These are phyloP conservation scores for Scutellaria galericulata DNA, from an alignment of 257 asterid genomes.

Conservation along the genomic window DNA sequence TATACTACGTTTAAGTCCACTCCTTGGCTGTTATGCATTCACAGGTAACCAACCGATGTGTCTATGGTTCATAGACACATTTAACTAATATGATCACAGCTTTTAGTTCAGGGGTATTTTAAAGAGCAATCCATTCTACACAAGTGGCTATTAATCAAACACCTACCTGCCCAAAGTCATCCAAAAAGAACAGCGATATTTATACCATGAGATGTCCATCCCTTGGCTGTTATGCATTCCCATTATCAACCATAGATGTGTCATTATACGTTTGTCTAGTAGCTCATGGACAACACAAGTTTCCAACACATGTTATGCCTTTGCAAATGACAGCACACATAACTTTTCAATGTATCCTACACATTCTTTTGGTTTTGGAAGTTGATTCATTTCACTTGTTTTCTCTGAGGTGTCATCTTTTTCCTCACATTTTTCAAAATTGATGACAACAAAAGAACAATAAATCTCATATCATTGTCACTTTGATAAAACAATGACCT, in stretches of 20 bases:
- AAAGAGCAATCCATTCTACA: too few relatives aligned
- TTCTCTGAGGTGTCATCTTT: slow-evolving; percentile 10
- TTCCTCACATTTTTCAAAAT: slow-evolving; percentile 14
- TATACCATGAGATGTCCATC: too few relatives aligned
- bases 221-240: too few relatives aligned
- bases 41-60: background rate
- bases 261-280: too few relatives aligned
- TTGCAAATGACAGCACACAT: background rate
- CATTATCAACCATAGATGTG: too few relatives aligned
- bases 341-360: background rate
- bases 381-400: background rate
- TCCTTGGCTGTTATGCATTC: background rate
- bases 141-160: too few relatives aligned
- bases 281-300: background rate
- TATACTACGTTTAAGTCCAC: background rate
- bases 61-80: too few relatives aligned
- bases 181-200: too few relatives aligned
- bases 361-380: slow-evolving; percentile 2
- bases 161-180: too few relatives aligned
- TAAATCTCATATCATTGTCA: background rate
- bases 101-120: too few relatives aligned
- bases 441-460: background rate
- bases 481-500: background rate
- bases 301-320: background rate
- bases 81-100: too few relatives aligned